Percentiles rank a stretch among this genome's conserved stretches.
Conservation (phyloP, 2,329 filamentous ascomycete genomes). For the Tolypocladium tundrense region DNA sequence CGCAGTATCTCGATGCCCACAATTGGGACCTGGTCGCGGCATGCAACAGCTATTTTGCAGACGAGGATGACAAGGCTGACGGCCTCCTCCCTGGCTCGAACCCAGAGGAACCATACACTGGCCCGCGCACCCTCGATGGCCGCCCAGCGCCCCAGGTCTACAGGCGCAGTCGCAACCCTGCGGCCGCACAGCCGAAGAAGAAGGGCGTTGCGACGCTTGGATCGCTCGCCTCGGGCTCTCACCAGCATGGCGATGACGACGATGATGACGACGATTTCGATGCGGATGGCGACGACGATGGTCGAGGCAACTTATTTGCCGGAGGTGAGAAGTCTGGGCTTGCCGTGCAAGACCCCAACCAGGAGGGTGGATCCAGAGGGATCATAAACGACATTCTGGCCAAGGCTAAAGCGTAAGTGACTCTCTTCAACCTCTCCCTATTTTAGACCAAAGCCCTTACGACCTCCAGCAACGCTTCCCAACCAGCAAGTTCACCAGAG, state of each 20-base stretch:
- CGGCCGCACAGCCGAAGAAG: constrained; percentile 35
- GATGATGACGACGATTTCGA: constrained; percentile 50
- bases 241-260: constrained; percentile 43
- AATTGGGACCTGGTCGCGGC: constrained; percentile 23
- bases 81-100: constrained; percentile 13
- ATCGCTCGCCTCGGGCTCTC: constrained; percentile 37
- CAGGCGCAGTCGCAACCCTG: constrained; percentile 21
- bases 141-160: constrained; percentile 41
- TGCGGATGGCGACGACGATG: constrained; percentile 46
- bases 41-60: constrained; percentile 50
- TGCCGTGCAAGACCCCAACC: constrained; percentile 53
- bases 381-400: constrained; percentile 54
- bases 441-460: constrained; percentile 3
- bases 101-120: constrained; percentile 38
- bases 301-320: constrained; percentile 62
- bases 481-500: constrained; percentile 39
- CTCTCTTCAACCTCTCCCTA: constrained; percentile 1
- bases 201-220: constrained; percentile 52
- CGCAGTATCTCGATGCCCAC: constrained; percentile 49
- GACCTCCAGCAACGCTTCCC: constrained; percentile 45
- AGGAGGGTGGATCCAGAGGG: constrained; percentile 37
- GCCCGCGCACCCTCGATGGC: constrained; percentile 53
- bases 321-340: constrained; percentile 76
- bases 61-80: constrained; percentile 39
- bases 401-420: constrained; percentile 49